Evolutionary conservation across 768 basidiomycete species (phyloP).

Genomic region (Leccinum sublutescens): DNA sequence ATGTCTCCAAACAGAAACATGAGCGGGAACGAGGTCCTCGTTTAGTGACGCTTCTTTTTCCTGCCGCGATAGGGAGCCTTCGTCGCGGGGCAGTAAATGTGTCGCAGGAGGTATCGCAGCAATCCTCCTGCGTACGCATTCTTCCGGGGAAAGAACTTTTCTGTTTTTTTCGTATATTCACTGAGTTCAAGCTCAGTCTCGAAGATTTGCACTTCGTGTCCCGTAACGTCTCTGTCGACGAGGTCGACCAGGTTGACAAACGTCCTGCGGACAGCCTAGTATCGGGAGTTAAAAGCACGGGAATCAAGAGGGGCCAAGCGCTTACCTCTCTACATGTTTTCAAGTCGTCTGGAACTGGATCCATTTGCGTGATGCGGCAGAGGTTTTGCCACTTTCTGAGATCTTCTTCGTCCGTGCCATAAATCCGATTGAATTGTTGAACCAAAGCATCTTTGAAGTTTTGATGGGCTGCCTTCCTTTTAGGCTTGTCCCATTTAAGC

Average conservation of each 20-base stretch:
- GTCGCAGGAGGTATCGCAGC: conserved; percentile 14
- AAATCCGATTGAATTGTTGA: conserved; percentile 14
- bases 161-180: conserved; percentile 3
- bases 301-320: neutral
- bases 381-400: conserved; percentile 13
- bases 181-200: conserved; percentile 8
- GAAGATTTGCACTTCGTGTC: neutral
- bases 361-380: conserved; percentile 2
- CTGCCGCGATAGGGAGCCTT: neutral
- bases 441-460: conserved; percentile 14
- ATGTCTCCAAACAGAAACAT: neutral
- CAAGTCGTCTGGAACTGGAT: conserved; percentile 9
- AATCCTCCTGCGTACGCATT: conserved; percentile 17
- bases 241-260: conserved; percentile 22
- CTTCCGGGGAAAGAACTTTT: conserved; percentile 16
- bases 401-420: conserved; percentile 7
- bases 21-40: conserved; percentile 10
- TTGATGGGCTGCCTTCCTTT: neutral
- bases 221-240: conserved; percentile 11
- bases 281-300: neutral
- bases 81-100: conserved; percentile 6
- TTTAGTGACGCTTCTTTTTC: conserved; percentile 7
- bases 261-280: neutral
- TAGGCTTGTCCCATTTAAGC: conserved; percentile 2
- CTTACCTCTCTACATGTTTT: conserved; percentile 13